Conservation (phyloP, 352 stramenopile genomes). For the Pythium coloratum region DNA sequence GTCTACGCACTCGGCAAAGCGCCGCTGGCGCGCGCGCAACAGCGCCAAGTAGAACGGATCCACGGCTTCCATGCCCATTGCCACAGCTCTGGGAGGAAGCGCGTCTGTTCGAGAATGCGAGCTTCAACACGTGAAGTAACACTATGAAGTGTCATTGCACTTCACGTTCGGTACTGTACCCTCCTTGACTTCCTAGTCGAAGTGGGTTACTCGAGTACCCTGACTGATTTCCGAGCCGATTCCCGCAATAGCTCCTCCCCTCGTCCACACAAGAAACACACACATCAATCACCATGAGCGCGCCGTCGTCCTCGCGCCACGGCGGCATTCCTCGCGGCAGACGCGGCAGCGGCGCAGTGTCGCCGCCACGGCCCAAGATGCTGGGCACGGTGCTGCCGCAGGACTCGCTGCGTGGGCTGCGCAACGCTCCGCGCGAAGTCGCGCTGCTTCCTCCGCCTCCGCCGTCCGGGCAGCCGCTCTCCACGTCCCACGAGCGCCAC, state of each 20-base stretch:
- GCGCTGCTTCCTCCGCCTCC: conserved; percentile 11
- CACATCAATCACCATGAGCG: background rate
- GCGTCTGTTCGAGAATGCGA: conserved; percentile 7
- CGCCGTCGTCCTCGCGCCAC: background rate
- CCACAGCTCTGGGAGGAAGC: background rate
- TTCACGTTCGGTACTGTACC: background rate
- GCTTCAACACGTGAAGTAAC: conserved; percentile 34
- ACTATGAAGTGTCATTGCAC: conserved; percentile 21
- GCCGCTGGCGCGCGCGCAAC: conserved; percentile 68
- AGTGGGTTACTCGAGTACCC: background rate
- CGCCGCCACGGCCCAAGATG: conserved; percentile 30
- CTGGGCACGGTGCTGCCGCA: conserved; percentile 45
- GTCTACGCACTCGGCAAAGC: conserved; percentile 80
- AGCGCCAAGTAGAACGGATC: conserved; percentile 89
- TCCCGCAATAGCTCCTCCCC: conserved; percentile 4
- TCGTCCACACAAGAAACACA: background rate
- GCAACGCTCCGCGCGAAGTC: conserved; percentile 8
- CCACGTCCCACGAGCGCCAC: conserved; percentile 12
- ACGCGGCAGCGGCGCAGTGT: background rate
- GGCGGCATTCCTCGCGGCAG: background rate
- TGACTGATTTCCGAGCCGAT: conserved; percentile 1
- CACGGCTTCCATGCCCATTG: conserved; percentile 62
- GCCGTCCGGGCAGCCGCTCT: conserved; percentile 9
- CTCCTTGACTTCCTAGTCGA: background rate
- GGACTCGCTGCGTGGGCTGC: conserved; percentile 42